A percentile compares a stretch with the other conserved stretches of the same genome.
These are phyloP conservation scores for Meyerozyma smithsonii DNA, from an alignment of 1,139 yeast species.

Conservation along the genomic window DNA sequence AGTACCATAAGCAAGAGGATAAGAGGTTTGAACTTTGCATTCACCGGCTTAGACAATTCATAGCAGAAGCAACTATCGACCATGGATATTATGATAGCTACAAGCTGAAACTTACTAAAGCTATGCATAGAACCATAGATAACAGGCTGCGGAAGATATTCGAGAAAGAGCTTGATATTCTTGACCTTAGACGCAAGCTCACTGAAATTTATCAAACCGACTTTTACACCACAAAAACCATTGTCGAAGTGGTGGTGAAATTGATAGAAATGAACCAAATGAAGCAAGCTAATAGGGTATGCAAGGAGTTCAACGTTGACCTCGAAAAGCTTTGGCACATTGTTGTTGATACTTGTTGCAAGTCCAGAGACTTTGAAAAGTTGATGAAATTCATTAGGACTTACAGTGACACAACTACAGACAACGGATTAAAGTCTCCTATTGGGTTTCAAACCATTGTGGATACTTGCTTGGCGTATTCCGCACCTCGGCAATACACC, in stretches of 20 bases:
- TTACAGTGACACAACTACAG: constrained; percentile 13
- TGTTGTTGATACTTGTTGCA: constrained; percentile 50
- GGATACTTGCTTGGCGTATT: constrained; percentile 44
- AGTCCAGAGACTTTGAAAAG: constrained; percentile 56
- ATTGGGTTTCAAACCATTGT: constrained; percentile 71
- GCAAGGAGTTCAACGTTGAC: constrained; percentile 58
- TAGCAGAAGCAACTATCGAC: constrained; percentile 7
- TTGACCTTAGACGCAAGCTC: constrained; percentile 49
- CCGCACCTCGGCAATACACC: constrained; percentile 40
- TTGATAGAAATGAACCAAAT: constrained; percentile 57
- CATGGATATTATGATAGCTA: constrained; percentile 22
- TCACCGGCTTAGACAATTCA: constrained; percentile 17
- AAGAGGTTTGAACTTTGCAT: constrained; percentile 21
- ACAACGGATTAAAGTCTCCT: constrained; percentile 50
- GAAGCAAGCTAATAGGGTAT: constrained; percentile 50
- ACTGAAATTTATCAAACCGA: constrained; percentile 51
- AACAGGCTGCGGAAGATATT: constrained; percentile 25
- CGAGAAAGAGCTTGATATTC: constrained; percentile 47
- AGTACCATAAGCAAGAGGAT: constrained; percentile 32
- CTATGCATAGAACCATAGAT: constrained; percentile 19
- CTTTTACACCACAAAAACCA: constrained; percentile 48
- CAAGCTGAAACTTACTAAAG: constrained; percentile 21
- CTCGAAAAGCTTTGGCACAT: constrained; percentile 63
- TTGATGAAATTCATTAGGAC: constrained; percentile 44
- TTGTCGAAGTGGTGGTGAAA: constrained; percentile 50